These are phyloP conservation scores for Albatrellus ellisii DNA, from an alignment of 768 basidiomycete genomes.

Conservation along the genomic window DNA sequence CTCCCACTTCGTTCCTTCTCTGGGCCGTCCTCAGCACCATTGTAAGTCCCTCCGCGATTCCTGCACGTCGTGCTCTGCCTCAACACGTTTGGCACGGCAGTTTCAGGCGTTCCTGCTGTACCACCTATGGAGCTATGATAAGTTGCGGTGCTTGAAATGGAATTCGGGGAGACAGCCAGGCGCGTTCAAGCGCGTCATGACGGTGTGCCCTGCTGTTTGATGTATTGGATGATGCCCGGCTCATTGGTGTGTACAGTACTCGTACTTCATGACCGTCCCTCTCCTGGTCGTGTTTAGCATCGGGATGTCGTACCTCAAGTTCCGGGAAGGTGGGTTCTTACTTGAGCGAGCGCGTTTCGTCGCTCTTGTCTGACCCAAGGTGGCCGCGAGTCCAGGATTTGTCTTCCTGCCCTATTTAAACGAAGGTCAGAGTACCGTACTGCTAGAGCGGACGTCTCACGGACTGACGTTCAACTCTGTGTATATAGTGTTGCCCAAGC, in stretches of 20 bases:
- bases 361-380: not conserved
- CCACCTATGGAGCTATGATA: slow-evolving; percentile 76
- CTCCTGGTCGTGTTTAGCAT: slow-evolving; percentile 53
- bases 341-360: too few species aligned
- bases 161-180: slow-evolving; percentile 66
- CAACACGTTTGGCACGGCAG: slow-evolving; percentile 22
- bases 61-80: not conserved
- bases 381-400: not conserved
- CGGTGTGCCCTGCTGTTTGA: slow-evolving; percentile 32
- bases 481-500: slow-evolving; percentile 40
- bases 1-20: slow-evolving; percentile 59
- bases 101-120: slow-evolving; percentile 54
- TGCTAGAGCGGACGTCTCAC: not conserved
- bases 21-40: slow-evolving; percentile 47
- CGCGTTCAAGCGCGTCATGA: slow-evolving; percentile 83
- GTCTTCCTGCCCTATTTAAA: slow-evolving; percentile 21
- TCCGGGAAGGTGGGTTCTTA: slow-evolving; percentile 44
- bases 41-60: slow-evolving; percentile 6
- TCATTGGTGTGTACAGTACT: slow-evolving; percentile 35
- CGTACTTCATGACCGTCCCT: slow-evolving; percentile 62
- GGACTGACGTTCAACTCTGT: not conserved
- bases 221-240: not conserved
- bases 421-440: slow-evolving; percentile 8
- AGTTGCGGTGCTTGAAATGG: slow-evolving; percentile 65
- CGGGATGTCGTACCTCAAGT: slow-evolving; percentile 52